Evolutionary conservation across 768 basidiomycete genomes (phyloP).

Genomic region (Termitomyces sp.): DNA sequence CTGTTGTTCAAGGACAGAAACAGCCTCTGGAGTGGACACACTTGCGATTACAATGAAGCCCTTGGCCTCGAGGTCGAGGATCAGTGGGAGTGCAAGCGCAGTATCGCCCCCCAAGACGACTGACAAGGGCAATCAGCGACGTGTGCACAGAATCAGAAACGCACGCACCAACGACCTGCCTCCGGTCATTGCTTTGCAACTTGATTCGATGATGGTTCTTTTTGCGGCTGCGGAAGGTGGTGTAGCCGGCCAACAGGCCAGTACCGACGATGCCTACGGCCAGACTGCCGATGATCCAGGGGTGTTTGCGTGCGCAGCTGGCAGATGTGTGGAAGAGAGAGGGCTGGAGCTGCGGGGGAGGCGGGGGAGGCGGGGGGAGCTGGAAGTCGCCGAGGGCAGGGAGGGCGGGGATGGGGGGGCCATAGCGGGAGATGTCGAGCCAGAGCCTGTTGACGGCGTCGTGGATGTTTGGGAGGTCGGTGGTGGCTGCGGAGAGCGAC

Average conservation of each 20-base stretch:
- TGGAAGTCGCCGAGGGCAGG: conserved; percentile 68
- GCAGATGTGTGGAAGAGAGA: conserved; percentile 42
- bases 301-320: conserved; percentile 53
- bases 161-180: conserved; percentile 61
- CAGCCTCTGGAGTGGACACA: conserved; percentile 64
- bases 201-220: conserved; percentile 38
- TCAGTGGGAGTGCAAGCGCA: conserved; percentile 63
- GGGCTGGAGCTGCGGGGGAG: conserved; percentile 48
- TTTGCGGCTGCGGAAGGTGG: conserved; percentile 23
- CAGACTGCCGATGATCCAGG: conserved; percentile 53
- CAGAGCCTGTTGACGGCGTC: conserved; percentile 66
- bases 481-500: conserved; percentile 48
- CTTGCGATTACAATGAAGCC: conserved; percentile 84
- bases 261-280: conserved; percentile 53
- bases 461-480: conserved; percentile 57
- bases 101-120: conserved; percentile 58
- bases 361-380: conserved; percentile 56
- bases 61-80: conserved; percentile 66
- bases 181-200: conserved; percentile 43
- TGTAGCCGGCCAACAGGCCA: conserved; percentile 57
- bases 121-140: background rate
- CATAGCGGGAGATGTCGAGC: conserved; percentile 77
- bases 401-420: conserved; percentile 56
- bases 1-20: conserved; percentile 53
- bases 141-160: conserved; percentile 5